Percentiles rank a stretch among this genome's conserved stretches.
Conservation (phyloP, 2,329 filamentous ascomycete genomes). For the Apiospora arundinis region DNA sequence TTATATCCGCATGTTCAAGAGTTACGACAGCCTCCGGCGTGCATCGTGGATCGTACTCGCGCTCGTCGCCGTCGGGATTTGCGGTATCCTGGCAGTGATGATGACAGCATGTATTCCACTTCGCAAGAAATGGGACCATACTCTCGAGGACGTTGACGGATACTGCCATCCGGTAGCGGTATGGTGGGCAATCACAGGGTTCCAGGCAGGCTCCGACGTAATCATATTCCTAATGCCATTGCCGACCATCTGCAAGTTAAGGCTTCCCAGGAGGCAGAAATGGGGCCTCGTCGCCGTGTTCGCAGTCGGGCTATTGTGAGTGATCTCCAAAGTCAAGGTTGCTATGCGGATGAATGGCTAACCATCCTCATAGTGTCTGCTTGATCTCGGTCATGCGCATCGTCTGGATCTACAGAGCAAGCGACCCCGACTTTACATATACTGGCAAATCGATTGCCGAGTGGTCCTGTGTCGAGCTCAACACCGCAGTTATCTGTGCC, state of each 20-base stretch:
- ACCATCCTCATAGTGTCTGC: constrained; percentile 39
- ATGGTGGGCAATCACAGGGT: constrained; percentile 35
- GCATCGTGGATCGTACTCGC: not conserved
- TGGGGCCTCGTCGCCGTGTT: constrained; percentile 45
- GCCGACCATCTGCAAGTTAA: constrained; percentile 50
- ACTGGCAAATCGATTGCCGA: constrained; percentile 38
- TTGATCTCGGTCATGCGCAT: constrained; percentile 42
- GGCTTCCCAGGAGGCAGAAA: constrained; percentile 50
- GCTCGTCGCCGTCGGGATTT: not conserved
- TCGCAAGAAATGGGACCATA: constrained; percentile 17
- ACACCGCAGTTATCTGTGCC: constrained; percentile 44
- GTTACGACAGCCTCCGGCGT: constrained; percentile 12
- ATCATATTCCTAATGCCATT: constrained; percentile 45
- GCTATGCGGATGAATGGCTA: not conserved
- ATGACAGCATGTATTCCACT: constrained; percentile 23
- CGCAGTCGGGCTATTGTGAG: constrained; percentile 49
- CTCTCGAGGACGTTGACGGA: not conserved
- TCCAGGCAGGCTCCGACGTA: constrained; percentile 35
- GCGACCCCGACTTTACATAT: constrained; percentile 37
- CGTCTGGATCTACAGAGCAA: constrained; percentile 34
- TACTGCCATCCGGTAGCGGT: constrained; percentile 30
- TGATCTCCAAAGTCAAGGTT: constrained; percentile 21
- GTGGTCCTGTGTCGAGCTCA: constrained; percentile 45
- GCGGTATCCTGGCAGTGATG: constrained; percentile 8
- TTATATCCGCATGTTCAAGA: constrained; percentile 18